phyloP scores from a whole-genome alignment of 176 grass and related monocot species.

The Triticum turgidum region DNA sequence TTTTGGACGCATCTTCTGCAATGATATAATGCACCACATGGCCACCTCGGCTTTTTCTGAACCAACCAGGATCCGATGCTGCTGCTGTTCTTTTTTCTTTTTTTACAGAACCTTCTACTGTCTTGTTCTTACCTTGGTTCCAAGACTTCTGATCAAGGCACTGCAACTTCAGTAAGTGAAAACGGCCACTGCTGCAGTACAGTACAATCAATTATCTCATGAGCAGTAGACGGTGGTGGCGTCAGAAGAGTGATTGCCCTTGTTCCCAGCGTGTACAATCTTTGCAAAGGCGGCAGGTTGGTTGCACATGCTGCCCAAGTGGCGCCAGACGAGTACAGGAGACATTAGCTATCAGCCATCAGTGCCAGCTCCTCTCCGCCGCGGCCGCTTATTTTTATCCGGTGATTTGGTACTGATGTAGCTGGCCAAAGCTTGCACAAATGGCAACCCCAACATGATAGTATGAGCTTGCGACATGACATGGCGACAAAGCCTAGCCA shows the following conservation, averaged over 20 bases:
- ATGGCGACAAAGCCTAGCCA: conserved; percentile 39
- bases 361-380: conserved; percentile 10
- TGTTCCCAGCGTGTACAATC: background rate
- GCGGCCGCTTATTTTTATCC: background rate
- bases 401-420: background rate
- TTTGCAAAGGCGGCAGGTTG: conserved; percentile 13
- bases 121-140: background rate
- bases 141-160: background rate
- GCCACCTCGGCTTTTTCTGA: background rate
- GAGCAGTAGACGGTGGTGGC: conserved; percentile 12
- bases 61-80: conserved; percentile 12
- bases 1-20: conserved; percentile 21
- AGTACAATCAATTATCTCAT: background rate
- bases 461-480: background rate
- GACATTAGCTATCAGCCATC: conserved; percentile 26
- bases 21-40: conserved; percentile 29
- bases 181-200: background rate
- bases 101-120: background rate
- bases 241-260: conserved; percentile 7
- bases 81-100: background rate
- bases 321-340: conserved; percentile 23
- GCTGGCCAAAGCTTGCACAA: conserved; percentile 36
- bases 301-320: conserved; percentile 34
- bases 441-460: conserved; percentile 20
- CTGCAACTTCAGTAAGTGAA: background rate